Base-by-base conservation (phyloP, 2,329 filamentous ascomycete genomes). In the Emericellopsis cladophorae region DNA sequence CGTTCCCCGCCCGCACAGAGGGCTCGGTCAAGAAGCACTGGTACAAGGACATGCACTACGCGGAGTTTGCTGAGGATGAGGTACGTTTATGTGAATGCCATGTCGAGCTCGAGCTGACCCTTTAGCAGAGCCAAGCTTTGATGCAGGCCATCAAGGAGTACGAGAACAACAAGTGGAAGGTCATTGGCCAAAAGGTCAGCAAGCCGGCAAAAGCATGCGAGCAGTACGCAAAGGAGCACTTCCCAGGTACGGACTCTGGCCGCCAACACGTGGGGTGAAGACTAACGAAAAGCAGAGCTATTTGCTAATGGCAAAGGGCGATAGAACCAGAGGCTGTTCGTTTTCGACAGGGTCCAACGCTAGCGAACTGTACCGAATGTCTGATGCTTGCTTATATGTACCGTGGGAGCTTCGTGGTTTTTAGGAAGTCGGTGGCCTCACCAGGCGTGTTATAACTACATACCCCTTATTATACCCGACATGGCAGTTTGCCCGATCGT, bases 21-120 rank as follows among this genome's bases (percentile, higher is more conserved):
- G 92, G 92, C 7, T 95, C 89, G 55, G 92, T 98, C 18, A 98
- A 96, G 72, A 98, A 96, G 66, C 92, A 98, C 61, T 98, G 92
- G 90, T 96, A 98, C 64, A 96, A 96, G 85, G 92, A 98, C 54
- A 98, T 98, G 92, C 92, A 98, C 59, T 96, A 96, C 60, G 92
- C 92, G 49, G 92, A 96, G 58, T 96, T 98, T 60, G 89, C 86
- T 39, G 90, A 95, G 68, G 88, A 96, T 56, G 92, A 95, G 78
- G 87, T 93, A 74, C 59, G 67, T 63, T 51, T 49, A 11, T 23
- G 36, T 9, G 7, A 14, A 40, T 33, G 14, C 34, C 40, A 10
- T 31, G 31, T 4, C 7, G 14, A 31, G 29, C 10, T 9, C 22
- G 16, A 31, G 5, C 21, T 34, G n/a, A 10, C 32, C 16, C 31